Evolutionary conservation across 106 monocot species (phyloP).

Genomic region (Dioscorea alata): DNA sequence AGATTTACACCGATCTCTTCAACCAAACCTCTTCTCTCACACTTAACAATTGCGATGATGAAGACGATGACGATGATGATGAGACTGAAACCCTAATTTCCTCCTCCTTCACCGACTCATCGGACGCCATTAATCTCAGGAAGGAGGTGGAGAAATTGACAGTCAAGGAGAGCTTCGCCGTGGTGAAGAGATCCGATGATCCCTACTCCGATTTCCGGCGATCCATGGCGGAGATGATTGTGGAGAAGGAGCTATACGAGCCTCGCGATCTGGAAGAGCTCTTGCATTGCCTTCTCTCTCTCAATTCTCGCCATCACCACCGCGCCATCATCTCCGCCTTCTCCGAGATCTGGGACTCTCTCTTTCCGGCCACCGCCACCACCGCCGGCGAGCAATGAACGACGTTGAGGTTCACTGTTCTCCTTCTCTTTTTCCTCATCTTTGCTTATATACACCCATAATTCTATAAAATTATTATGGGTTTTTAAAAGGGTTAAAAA

Average conservation of each 20-base stretch:
- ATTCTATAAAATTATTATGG: too few species aligned
- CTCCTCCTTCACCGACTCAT: conserved; percentile 5
- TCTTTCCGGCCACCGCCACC: conserved; percentile 25
- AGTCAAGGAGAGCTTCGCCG: conserved; percentile 60
- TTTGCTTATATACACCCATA: too few species aligned
- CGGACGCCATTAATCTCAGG: not conserved
- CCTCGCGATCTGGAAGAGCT: conserved; percentile 55
- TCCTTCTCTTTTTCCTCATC: too few species aligned
- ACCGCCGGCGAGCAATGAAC: not conserved
- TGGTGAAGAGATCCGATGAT: conserved; percentile 71
- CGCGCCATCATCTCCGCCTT: conserved; percentile 58
- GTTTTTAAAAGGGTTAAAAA: too few species aligned
- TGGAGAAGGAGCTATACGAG: conserved; percentile 74
- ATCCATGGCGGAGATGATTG: conserved; percentile 90
- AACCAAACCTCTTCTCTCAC: not conserved
- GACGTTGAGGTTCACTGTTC: too few species aligned
- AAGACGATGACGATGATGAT: conserved; percentile 8
- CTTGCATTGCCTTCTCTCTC: conserved; percentile 64
- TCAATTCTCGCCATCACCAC: conserved; percentile 63
- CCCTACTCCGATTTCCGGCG: conserved; percentile 71
- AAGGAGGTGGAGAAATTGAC: conserved; percentile 2
- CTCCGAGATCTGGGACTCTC: conserved; percentile 48
- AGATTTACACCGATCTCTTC: conserved; percentile 7
- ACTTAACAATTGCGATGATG: not conserved
- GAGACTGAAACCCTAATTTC: conserved; percentile 16